A percentile compares a stretch with the other conserved stretches of the same genome.
These are phyloP conservation scores for Ganoderma multipileum DNA, from an alignment of 1,284 basidiomycete species.

Conservation along the genomic window DNA sequence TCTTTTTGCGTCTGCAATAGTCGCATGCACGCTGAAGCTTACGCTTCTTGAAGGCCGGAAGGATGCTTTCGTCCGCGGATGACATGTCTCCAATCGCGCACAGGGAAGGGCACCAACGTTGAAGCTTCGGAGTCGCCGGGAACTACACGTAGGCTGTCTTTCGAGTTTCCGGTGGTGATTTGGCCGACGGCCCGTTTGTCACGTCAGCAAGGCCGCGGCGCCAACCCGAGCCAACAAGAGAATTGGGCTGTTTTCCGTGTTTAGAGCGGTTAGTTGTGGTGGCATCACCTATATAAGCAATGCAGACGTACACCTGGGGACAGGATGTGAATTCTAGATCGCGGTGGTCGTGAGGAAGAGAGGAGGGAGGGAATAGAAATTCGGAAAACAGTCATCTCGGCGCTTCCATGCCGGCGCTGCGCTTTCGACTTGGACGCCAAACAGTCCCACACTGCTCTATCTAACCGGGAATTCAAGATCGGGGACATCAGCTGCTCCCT, in stretches of 20 bases:
- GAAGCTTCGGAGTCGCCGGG: neutral
- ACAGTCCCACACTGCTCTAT: no score
- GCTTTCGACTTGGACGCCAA: no score
- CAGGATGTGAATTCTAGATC: no score
- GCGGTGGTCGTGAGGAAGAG: no score
- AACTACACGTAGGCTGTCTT: neutral
- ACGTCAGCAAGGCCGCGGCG: neutral
- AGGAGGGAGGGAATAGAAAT: no score
- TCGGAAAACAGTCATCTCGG: no score
- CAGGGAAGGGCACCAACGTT: neutral
- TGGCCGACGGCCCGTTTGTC: neutral
- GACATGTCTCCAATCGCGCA: constrained; percentile 11
- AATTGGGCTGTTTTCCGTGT: neutral
- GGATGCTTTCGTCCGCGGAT: constrained; percentile 36
- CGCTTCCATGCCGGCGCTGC: no score
- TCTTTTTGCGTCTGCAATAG: constrained; percentile 77
- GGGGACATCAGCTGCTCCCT: no score
- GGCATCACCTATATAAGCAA: no score
- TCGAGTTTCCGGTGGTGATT: no score
- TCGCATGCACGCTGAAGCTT: constrained; percentile 79
- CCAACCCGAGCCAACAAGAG: neutral
- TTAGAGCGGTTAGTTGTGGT: neutral
- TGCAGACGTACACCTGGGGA: no score
- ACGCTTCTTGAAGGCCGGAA: constrained; percentile 62
- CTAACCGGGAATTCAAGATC: no score